Conservation (phyloP, 805 yeast genomes). For the Teunomyces funiuensis region DNA sequence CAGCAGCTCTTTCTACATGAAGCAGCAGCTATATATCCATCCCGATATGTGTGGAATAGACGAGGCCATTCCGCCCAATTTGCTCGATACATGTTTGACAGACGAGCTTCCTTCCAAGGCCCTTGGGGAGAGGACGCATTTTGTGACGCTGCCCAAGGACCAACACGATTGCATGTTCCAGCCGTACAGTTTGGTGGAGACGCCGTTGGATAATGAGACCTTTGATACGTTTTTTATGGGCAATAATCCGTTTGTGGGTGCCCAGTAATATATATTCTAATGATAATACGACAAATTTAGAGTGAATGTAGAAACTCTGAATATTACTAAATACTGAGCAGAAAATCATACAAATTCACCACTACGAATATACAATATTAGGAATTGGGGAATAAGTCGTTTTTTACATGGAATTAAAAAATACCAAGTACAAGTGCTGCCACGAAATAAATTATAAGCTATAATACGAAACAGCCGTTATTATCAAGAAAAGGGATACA, state of each 20-base stretch:
- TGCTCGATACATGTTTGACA: neutral
- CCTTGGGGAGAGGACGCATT: neutral
- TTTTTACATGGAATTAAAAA: too few species aligned
- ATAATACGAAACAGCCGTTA: too few species aligned
- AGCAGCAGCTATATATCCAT: neutral
- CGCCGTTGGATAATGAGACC: constrained; percentile 1
- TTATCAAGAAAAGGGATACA: too few species aligned
- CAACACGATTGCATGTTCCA: constrained; percentile 2
- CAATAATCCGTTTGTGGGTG: constrained; percentile 1
- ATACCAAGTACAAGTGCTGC: too few species aligned
- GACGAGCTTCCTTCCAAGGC: constrained; percentile 4
- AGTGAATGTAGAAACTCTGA: too few species aligned
- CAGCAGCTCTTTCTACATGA: neutral
- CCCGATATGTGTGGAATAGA: neutral
- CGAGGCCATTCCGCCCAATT: neutral
- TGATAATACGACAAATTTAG: too few species aligned
- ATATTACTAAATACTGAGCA: too few species aligned
- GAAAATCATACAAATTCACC: too few species aligned
- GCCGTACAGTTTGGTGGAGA: constrained; percentile 2
- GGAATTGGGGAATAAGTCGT: too few species aligned
- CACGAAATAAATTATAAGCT: too few species aligned
- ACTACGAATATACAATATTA: too few species aligned
- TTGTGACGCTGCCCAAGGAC: constrained; percentile 1
- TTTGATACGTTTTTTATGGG: constrained; percentile 1
- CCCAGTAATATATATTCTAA: too few species aligned